Evolutionary conservation across 768 basidiomycete species (phyloP), one percentile per base, ranked within the genome.

Genomic region (Termitomyces sp.): DNA sequence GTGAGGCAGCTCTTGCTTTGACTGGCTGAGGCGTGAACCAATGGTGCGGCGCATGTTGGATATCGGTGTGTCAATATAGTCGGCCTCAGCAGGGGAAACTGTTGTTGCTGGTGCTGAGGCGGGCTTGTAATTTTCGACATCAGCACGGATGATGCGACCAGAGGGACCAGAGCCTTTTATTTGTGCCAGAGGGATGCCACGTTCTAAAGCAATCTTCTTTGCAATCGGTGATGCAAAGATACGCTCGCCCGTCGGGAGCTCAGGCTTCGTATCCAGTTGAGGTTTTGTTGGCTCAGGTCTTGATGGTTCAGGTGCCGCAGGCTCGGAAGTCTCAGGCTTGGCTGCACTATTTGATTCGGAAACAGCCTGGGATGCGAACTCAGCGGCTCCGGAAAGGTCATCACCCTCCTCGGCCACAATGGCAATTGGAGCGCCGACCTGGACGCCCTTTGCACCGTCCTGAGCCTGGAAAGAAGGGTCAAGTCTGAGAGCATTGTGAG

Each of bases 211-310:
- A 67, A 99, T 88, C 75, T 95, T 96, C 80, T 97, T 97, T 45
- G 97, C 97, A 63, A 97, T 82, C 32, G 97, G 96, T 30, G 90
- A 88, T 14, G 95, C 97, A 69, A 96, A 96, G 77, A 98, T 92
- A 63, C 89, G 87, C 65, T 90, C 86, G 53, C 90, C 87, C 60
- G 76, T 71, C 33, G 82, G 73, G 60, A 88, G 76, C 24, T 87
- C 84, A 38, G 79, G 64, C 65, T 80, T 87, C 20, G 78, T 66
- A 56, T 77, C 75, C 45, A 70, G 65, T 59, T 72, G 72, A 14
- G 75, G 64, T 48, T 70, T 61, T 5, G 74, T 65, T 28, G 77
- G 60, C 32, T 73, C 71, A 20, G 75, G 56, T 43, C 71, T 64
- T 33, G 70, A 65, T 20, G 66, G 62, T 42, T 65, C 58, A 22